Conservation (phyloP, 352 stramenopile genomes). For the Globisporangium cystogenes region DNA sequence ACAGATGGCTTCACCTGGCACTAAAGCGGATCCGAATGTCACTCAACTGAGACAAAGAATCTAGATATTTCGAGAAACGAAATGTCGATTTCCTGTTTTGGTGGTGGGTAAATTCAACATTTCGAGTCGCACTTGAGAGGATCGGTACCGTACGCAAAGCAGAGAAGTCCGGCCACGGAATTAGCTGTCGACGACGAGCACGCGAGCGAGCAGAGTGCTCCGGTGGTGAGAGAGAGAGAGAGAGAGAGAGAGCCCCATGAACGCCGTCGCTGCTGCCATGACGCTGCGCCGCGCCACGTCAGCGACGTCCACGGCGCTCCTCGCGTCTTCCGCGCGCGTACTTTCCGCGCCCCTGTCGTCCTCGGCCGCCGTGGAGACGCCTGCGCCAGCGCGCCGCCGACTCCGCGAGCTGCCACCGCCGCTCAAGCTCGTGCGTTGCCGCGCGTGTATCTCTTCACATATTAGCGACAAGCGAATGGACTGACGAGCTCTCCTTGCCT, state of each 20-base stretch:
- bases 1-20: background rate
- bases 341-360: slow-evolving; percentile 13
- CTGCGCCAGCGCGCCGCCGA: slow-evolving; percentile 34
- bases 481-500: background rate
- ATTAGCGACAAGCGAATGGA: too few relatives aligned
- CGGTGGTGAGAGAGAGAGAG: too few relatives aligned
- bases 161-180: too few relatives aligned
- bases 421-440: slow-evolving; percentile 56
- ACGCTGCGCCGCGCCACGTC: background rate
- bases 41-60: too few relatives aligned
- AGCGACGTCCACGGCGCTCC: background rate
- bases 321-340: slow-evolving; percentile 1
- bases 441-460: background rate
- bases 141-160: too few relatives aligned
- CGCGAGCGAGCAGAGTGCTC: too few relatives aligned
- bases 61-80: background rate
- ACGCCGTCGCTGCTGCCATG: background rate
- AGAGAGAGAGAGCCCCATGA: background rate
- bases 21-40: slow-evolving; percentile 1
- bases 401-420: slow-evolving; percentile 65
- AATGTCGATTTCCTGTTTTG: background rate
- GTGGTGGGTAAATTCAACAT: background rate
- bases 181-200: too few relatives aligned
- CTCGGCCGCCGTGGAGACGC: slow-evolving; percentile 34
- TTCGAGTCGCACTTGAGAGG: background rate